Base-by-base conservation (phyloP, 1,284 basidiomycete species). In the Grifola frondosa region DNA sequence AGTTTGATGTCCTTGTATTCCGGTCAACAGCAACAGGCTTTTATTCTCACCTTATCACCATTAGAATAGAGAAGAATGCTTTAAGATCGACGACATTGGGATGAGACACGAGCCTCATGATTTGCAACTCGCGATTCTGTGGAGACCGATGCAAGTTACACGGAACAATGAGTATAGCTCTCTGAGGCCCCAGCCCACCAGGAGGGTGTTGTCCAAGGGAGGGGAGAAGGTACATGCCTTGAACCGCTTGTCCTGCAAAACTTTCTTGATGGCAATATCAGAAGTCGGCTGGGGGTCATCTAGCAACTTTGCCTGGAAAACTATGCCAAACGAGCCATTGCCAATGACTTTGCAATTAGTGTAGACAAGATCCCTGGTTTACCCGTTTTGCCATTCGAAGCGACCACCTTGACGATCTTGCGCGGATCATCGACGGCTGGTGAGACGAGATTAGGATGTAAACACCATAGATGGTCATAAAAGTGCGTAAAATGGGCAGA, bases 181-280 rank as follows among this genome's bases (percentile, higher is more conserved):
- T n/a, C n/a, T n/a, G n/a, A n/a, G n/a, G n/a, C n/a, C n/a, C n/a
- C n/a, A n/a, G n/a, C n/a, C n/a, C 53, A 7, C 44, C 31, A 40
- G 41, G 26, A 42, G n/a, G n/a, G n/a, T n/a, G n/a, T n/a, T n/a
- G n/a, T n/a, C n/a, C n/a, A 43, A 35, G 38, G 42, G 40, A 23
- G 34, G 26, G 16, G 33, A 50, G 51, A 43, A 54, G 29, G 50
- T 37, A 64, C 80, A 48, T 56, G 94, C 95, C 91, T 99, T 99
- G 88, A 99, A 99, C 56, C 96, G 85, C 80, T 99, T 99, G 77
- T 99, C 96, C 78, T 99, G 96, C 56, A 99, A 72, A 40, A 99
- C 96, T 78, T 98, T 99, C 85, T 99, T 99, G 80, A 99, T 99
- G 43, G 96, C 96, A 61, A 99, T 97, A 60, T 97, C 94, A 49